Percentiles rank a stretch among this genome's conserved stretches.
Conservation (phyloP, 2,329 filamentous ascomycete species). For the Corinectria fuckeliana region DNA sequence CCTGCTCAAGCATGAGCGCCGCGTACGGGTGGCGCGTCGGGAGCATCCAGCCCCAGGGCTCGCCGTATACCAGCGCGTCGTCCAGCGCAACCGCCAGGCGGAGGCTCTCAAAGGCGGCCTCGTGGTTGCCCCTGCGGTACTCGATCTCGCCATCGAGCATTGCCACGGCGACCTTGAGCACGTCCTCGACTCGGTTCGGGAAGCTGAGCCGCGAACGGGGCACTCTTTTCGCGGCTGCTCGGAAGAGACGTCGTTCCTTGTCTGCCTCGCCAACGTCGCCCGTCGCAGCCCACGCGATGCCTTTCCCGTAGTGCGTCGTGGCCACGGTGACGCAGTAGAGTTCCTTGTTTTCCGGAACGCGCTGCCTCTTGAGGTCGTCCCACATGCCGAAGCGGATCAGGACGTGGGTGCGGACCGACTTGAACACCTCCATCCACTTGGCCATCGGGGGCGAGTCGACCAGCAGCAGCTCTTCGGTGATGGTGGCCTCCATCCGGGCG, state of each 20-base stretch:
- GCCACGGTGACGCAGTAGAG: conserved; percentile 76
- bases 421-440: conserved; percentile 77
- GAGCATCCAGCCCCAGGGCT: conserved; percentile 84
- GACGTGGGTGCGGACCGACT: conserved; percentile 71
- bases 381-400: conserved; percentile 77
- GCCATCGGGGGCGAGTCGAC: conserved; percentile 76
- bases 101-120: conserved; percentile 65
- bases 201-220: conserved; percentile 61
- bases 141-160: conserved; percentile 79
- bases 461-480: conserved; percentile 69
- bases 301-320: conserved; percentile 71
- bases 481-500: conserved; percentile 61
- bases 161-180: conserved; percentile 66
- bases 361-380: conserved; percentile 64
- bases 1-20: conserved; percentile 72
- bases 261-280: conserved; percentile 62
- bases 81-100: conserved; percentile 64
- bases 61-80: conserved; percentile 71
- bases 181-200: conserved; percentile 54
- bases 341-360: conserved; percentile 60
- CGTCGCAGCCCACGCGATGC: conserved; percentile 68
- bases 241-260: conserved; percentile 58
- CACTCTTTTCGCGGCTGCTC: conserved; percentile 57
- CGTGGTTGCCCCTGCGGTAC: conserved; percentile 67
- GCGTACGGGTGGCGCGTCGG: conserved; percentile 74